Conservation (phyloP, 352 stramenopile genomes). For the Globisporangium megalacanthum region DNA sequence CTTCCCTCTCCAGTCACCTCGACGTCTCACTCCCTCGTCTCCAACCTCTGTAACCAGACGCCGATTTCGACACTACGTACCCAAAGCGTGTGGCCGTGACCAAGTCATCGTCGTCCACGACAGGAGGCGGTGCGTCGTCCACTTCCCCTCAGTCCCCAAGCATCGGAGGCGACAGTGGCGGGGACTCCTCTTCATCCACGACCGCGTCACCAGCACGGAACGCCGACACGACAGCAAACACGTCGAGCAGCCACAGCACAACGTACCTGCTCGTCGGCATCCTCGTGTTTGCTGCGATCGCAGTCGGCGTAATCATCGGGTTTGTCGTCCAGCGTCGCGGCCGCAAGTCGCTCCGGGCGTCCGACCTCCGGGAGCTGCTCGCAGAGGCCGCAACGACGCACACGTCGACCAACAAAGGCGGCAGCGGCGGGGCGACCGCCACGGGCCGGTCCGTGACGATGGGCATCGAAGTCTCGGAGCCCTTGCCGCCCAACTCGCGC, state of each 20-base stretch:
- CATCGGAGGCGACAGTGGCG: not conserved
- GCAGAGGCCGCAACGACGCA: conserved; percentile 4
- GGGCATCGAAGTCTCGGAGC: conserved; percentile 5
- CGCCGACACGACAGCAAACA: not conserved
- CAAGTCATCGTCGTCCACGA: not conserved
- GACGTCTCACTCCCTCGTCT: not conserved
- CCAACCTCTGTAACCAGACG: not conserved
- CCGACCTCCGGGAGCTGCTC: conserved; percentile 8
- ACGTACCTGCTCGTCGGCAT: conserved; percentile 15
- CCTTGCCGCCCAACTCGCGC: conserved; percentile 7
- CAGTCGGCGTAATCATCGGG: conserved; percentile 13
- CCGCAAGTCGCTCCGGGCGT: not conserved
- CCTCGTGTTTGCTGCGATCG: conserved; percentile 17
- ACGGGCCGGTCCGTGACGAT: conserved; percentile 1
- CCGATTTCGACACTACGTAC: conserved; percentile 2
- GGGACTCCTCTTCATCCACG: no score
- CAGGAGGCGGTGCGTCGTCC: not conserved
- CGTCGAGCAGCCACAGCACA: conserved; percentile 5
- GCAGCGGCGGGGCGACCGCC: conserved; percentile 22
- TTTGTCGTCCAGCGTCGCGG: conserved; percentile 20
- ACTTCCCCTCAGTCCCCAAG: not conserved
- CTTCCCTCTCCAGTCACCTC: not conserved
- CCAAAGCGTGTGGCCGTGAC: not conserved
- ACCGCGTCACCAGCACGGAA: not conserved
- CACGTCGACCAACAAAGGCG: conserved; percentile 2